Evolutionary conservation across 495 filamentous ascomycete species (phyloP), one percentile per base, ranked within the genome.

Genomic region (Penicillium daleae): DNA sequence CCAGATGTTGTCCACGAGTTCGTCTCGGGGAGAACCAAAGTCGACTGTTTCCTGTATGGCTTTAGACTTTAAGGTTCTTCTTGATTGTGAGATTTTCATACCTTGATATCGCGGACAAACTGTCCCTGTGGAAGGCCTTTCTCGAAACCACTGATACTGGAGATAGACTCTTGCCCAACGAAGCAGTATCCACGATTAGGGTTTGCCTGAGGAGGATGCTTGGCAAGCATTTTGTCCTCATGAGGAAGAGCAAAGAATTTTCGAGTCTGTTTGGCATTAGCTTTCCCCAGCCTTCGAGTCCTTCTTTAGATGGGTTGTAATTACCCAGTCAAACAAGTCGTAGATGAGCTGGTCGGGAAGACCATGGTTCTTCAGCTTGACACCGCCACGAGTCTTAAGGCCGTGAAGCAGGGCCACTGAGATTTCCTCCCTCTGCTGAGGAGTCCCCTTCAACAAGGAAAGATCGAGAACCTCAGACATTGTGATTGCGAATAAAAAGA

Each of bases 21-120:
- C 77, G 78, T 74, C 87, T 75, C 32, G 65, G 42, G 27, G 72
- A 39, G 82, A 84, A 4, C 86, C 87, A 42, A 83, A 81, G 60
- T 90, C 88, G 66, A 85, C 86, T 55, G 81, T 84, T 77, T 90
- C 88, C 82, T 86, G 56, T n/a, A 32, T 31, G 17, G 12, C 5
- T n/a, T 56, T 32, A n/a, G 21, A 0, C 2, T 48, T 12, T 21
- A 29, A n/a, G 2, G 3, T 32, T 32, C 29, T 26, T n/a, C 6
- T 33, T 7, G 32, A 1, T 22, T 12, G 17, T 0, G 40, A 9
- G 2, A 2, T 1, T 19, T 27, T 6, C 7, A 32, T 62, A 71
- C 72, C 56, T 74, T 74, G 33, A 72, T 70, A 39, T 74, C 70
- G 4, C 67, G 63, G 5, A 75, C 58, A 12, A 59, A 58, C 19